Base-by-base conservation (phyloP, 345 rosid species). In the Hevea brasiliensis region DNA sequence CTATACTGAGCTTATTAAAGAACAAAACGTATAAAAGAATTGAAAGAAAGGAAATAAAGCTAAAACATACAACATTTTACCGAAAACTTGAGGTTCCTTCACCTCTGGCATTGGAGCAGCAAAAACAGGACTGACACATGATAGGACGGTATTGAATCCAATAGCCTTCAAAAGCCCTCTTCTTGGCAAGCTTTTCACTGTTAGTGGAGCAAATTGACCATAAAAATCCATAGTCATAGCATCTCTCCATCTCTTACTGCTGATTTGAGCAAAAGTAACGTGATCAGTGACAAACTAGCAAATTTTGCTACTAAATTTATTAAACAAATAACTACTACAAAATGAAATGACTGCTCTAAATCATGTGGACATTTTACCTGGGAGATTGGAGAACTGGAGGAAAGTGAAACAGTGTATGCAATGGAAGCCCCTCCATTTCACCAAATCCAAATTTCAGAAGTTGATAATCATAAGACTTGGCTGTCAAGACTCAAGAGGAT, bases 31-130 rank as follows among this genome's bases (percentile, higher is more conserved):
- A 1, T 32, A 1, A 32, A 32, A 32, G 37, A 32, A 32, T 2
- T 44, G 42, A 35, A 6, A 10, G 26, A 54, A 60, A 20, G 48
- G 20, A 62, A 60, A 24, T 23, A 6, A 27, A 50, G 27, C 21
- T 1, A 59, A 67, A 26, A 77, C 72, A 77, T 57, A 72, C 69
- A 75, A 73, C 76, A 75, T 58, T 71, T 82, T 85, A 94, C 97
- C 98, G 81, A 74, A 85, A 29, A 85, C 88, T 85, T 90, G 70
- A 78, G 93, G 94, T 69, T 85, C 92, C 50, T 81, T 83, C 85
- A 82, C 84, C 8, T 83, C 81, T 62, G 85, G 85, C 64, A 79
- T 35, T 7, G 92, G 86, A 14, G 89, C 96, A 17, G 92, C 87
- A 57, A 85, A 71, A 76, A 74, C 76, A 48, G 92, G 89, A 81